Base-by-base conservation (phyloP, 2,329 filamentous ascomycete species). In the Fusarium poae region DNA sequence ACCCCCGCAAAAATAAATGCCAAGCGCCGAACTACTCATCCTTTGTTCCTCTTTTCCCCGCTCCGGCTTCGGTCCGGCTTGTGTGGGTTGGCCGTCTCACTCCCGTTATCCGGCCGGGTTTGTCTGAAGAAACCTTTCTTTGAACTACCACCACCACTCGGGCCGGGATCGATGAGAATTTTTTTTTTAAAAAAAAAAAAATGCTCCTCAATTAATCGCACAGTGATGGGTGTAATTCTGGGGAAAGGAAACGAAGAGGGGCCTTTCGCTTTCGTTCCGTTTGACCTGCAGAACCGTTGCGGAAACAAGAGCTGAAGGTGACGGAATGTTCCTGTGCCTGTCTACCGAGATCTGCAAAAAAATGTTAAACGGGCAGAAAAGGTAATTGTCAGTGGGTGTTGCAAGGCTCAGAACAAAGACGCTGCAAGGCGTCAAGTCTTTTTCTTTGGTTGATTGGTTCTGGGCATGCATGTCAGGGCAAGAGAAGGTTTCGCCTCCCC, bases 61-160 rank as follows among this genome's bases (percentile, higher is more conserved):
- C 61, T 65, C 68, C 65, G 68, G 57, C 68, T 65, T 71, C 68
- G 68, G 68, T 65, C 68, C 68, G 68, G 68, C 54, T 43, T 40
- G 10, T 46, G 53, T 46, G 60, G 62, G 40, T 43, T 42, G 52
- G 29, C 52, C 59, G 27, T 57, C 57, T 23, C 57, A 40, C 59
- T 68, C 57, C 65, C 65, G 65, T 56, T 62, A 61, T 57, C 68
- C 68, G 68, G 65, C 59, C 56, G 67, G 51, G 50, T 49, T 32
- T 42, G 46, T 30, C 25, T 23, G 54, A 23, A 25, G 20, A 63
- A 30, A 63, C 15, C 27, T 29, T 40, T 55, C 42, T 43, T 27
- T 34, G 23, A 32, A 30, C 27, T 32, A 44, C 27, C 39, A 44
- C 42, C 27, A 39, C 43, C 27, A 45, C 43, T 51, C 37, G 25